A percentile compares a stretch with the other conserved stretches of the same genome.
These are phyloP conservation scores for Phytophthora brassicae DNA, from an alignment of 352 stramenopile species.

Conservation along the genomic window DNA sequence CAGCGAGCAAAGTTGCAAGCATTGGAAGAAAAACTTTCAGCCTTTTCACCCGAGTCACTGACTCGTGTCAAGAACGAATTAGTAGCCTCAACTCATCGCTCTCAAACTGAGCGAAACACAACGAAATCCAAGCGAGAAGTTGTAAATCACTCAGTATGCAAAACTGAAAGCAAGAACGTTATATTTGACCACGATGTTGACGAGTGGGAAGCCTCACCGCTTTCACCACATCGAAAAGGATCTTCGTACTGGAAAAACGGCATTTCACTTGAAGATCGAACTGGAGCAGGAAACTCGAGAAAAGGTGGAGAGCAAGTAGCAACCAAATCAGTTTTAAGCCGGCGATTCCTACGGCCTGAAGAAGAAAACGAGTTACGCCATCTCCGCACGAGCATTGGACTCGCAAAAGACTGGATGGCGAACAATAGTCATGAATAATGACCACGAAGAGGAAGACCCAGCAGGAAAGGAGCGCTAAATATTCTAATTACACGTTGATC, in stretches of 20 bases:
- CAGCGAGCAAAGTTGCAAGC: conserved; percentile 57
- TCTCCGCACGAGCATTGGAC: conserved; percentile 59
- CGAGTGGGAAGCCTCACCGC: conserved; percentile 36
- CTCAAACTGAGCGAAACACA: neutral
- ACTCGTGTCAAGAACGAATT: conserved; percentile 37
- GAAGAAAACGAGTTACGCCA: conserved; percentile 55
- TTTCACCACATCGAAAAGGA: conserved; percentile 51
- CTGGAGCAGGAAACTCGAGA: neutral
- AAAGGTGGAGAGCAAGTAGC: neutral
- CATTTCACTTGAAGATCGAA: conserved; percentile 43
- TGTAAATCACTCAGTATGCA: neutral
- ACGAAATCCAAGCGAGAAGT: conserved; percentile 3
- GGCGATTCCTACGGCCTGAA: conserved; percentile 58
- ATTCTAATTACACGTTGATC: conserved; percentile 79
- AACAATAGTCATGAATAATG: conserved; percentile 11
- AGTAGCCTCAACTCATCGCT: conserved; percentile 2
- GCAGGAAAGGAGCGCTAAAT: conserved; percentile 41
- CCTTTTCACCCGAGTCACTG: conserved; percentile 52
- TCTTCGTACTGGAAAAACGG: conserved; percentile 57
- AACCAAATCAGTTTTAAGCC: conserved; percentile 17
- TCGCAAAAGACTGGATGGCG: conserved; percentile 70
- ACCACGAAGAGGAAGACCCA: neutral
- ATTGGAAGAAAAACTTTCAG: conserved; percentile 56
- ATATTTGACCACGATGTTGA: neutral
- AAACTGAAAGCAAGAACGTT: neutral